A percentile compares a stretch with the other conserved stretches of the same genome.
Evolutionary conservation across 139 green algal genomes (phyloP).

Genomic region (Nannochloris sp.): DNA sequence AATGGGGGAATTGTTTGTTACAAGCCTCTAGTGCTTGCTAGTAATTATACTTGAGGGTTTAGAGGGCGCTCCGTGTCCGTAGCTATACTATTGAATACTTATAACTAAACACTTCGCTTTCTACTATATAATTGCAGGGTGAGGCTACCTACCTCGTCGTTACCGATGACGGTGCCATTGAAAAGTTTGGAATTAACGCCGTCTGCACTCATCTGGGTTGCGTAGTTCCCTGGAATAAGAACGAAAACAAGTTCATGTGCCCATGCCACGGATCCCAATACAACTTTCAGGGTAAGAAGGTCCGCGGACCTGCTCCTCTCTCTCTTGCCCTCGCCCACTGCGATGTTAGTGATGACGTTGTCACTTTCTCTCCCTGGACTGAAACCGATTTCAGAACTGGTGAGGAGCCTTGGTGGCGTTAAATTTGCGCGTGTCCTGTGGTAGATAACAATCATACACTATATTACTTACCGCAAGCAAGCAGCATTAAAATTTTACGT

Average conservation of each 20-base stretch:
- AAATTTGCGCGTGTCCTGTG: neutral
- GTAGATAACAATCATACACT: too few relatives aligned
- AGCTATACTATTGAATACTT: neutral
- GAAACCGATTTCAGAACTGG: conserved; percentile 97
- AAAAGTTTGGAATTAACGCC: conserved; percentile 95
- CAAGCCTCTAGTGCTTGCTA: too few relatives aligned
- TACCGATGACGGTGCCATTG: conserved; percentile 64
- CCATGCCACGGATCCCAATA: conserved; percentile 99
- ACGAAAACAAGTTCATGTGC: conserved; percentile 99
- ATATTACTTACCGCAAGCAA: too few relatives aligned
- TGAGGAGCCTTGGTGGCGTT: conserved; percentile 83
- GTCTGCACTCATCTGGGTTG: conserved; percentile 99
- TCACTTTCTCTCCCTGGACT: conserved; percentile 89
- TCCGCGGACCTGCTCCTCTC: conserved; percentile 83
- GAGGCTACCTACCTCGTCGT: conserved; percentile 99
- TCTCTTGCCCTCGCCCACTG: conserved; percentile 93
- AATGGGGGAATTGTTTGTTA: too few relatives aligned
- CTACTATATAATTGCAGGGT: too few relatives aligned
- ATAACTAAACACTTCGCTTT: too few relatives aligned
- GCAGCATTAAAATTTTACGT: too few relatives aligned
- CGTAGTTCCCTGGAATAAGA: conserved; percentile 95
- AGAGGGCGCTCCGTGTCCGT: too few relatives aligned
- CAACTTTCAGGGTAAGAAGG: conserved; percentile 89
- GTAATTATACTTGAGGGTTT: too few relatives aligned
- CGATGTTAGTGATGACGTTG: conserved; percentile 67